Percentiles rank a stretch among this genome's conserved stretches.
These are phyloP conservation scores for Lachnum nothofagi DNA, from an alignment of 2,329 filamentous ascomycete species.

Conservation along the genomic window DNA sequence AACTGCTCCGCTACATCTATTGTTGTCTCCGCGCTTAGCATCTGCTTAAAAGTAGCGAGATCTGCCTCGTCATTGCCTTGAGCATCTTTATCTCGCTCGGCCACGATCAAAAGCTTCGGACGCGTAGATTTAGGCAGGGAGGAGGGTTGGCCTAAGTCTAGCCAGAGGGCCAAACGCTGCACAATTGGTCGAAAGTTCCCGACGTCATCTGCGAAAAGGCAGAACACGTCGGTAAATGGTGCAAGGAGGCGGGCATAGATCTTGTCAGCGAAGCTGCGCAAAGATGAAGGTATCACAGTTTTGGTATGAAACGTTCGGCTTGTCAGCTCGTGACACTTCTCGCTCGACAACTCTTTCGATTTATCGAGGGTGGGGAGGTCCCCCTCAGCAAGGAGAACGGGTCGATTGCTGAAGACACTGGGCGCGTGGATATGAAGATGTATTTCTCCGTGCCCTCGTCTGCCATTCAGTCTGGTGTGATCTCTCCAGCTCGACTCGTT, in stretches of 20 bases:
- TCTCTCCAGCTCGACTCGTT: constrained; percentile 5
- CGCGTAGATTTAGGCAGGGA: constrained; percentile 13
- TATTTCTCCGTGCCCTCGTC: constrained; percentile 12
- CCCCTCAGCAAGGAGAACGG: constrained; percentile 13
- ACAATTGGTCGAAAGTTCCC: constrained; percentile 11
- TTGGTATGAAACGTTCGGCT: constrained; percentile 5
- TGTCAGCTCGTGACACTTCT: constrained; percentile 12
- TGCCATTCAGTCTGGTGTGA: constrained; percentile 10
- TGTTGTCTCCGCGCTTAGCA: constrained; percentile 17
- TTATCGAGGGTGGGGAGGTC: constrained; percentile 12
- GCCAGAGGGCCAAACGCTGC: constrained; percentile 17
- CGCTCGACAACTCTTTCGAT: constrained; percentile 4
- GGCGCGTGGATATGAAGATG: constrained; percentile 14
- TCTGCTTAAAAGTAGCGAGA: constrained; percentile 8
- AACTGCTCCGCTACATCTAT: constrained; percentile 14
- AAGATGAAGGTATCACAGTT: background rate
- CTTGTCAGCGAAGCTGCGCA: constrained; percentile 11
- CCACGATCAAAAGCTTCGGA: constrained; percentile 14
- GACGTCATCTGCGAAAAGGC: constrained; percentile 25
- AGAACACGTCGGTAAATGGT: constrained; percentile 22
- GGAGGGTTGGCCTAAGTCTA: constrained; percentile 15
- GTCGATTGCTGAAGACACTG: constrained; percentile 14
- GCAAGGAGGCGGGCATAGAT: constrained; percentile 15
- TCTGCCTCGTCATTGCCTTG: constrained; percentile 9
- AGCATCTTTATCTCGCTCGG: constrained; percentile 6